Percentiles rank a stretch among this genome's conserved stretches.
Evolutionary conservation across 1,284 basidiomycete genomes (phyloP).

Genomic region (Cutaneotrichosporon dermatis): DNA sequence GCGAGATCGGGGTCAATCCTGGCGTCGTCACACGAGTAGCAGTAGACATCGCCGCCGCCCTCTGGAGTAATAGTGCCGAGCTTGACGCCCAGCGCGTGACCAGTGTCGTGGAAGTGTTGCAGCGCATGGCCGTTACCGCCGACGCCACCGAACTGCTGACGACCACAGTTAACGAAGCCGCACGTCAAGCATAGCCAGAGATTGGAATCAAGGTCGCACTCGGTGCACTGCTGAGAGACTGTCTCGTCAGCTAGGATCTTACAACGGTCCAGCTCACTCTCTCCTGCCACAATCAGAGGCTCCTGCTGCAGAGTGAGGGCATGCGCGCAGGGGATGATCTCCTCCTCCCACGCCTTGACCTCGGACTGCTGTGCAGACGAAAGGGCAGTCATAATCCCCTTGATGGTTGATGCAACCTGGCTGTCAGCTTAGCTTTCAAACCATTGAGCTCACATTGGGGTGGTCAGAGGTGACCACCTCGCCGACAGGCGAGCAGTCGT

Average conservation of each 20-base stretch:
- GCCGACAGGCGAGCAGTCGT: conserved; percentile 56
- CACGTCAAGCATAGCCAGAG: conserved; percentile 94
- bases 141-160: conserved; percentile 77
- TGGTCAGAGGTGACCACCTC: conserved; percentile 58
- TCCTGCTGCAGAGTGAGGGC: conserved; percentile 72
- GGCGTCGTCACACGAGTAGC: conserved; percentile 87
- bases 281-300: conserved; percentile 36
- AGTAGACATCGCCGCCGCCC: conserved; percentile 83
- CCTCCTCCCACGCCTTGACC: conserved; percentile 97
- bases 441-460: conserved; percentile 37
- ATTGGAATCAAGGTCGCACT: conserved; percentile 79
- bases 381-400: conserved; percentile 71
- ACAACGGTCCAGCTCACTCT: too few relatives aligned
- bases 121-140: conserved; percentile 90
- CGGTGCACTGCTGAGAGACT: conserved; percentile 71
- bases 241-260: conserved; percentile 19
- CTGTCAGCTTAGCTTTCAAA: neutral
- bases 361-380: conserved; percentile 88
- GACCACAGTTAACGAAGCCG: conserved; percentile 89
- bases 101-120: conserved; percentile 68
- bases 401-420: conserved; percentile 59
- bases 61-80: conserved; percentile 96
- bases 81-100: conserved; percentile 85
- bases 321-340: conserved; percentile 82
- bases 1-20: conserved; percentile 75